A percentile compares a stretch with the other conserved stretches of the same genome.
Conservation (phyloP, 169 alveolate genomes). For the Plasmodium cynomolgi region DNA sequence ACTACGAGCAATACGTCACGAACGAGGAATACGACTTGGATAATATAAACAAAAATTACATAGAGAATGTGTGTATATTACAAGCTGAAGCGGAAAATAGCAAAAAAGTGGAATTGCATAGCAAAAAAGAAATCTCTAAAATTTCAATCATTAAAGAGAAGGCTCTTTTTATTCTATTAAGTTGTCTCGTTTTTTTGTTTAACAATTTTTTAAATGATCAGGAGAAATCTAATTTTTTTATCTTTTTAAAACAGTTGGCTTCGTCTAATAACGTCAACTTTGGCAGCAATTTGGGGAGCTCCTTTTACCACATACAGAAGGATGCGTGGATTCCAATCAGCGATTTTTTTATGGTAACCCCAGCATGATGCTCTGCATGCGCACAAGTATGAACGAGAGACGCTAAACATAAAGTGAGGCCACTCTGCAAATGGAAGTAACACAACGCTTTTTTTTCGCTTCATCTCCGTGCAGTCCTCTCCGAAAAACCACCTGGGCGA, state of each 20-base stretch:
- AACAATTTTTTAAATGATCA: slow-evolving; percentile 56
- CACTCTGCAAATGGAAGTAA: neutral
- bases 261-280: neutral
- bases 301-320: slow-evolving; percentile 40
- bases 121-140: slow-evolving; percentile 57
- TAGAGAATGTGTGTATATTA: slow-evolving; percentile 56
- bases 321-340: slow-evolving; percentile 34
- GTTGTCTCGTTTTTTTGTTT: slow-evolving; percentile 44
- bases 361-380: neutral
- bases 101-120: slow-evolving; percentile 32
- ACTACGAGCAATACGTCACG: neutral
- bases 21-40: slow-evolving; percentile 53
- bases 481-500: slow-evolving; percentile 7
- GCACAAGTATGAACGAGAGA: neutral
- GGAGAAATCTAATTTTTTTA: slow-evolving; percentile 34
- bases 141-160: slow-evolving; percentile 36
- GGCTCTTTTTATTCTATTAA: slow-evolving; percentile 32
- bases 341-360: slow-evolving; percentile 35
- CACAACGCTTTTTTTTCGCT: neutral
- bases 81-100: slow-evolving; percentile 67
- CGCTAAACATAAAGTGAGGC: neutral
- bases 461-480: neutral
- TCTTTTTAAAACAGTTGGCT: slow-evolving; percentile 37
- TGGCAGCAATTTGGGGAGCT: slow-evolving; percentile 11
- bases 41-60: slow-evolving; percentile 56